These are phyloP conservation scores for Pelargonium exstipulatum DNA, from an alignment of 441 rosid species.

Conservation along the genomic window DNA sequence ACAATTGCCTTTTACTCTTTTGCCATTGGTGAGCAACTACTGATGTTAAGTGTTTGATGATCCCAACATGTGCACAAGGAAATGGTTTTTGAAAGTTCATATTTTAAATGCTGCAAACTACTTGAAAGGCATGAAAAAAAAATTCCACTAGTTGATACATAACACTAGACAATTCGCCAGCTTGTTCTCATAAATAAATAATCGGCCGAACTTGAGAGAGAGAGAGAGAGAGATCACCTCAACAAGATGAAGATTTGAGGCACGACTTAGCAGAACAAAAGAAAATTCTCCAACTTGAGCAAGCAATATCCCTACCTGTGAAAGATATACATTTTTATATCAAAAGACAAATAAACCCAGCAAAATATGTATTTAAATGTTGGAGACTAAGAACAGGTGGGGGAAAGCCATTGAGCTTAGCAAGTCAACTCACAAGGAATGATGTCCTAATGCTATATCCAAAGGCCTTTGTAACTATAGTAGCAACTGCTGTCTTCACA, in stretches of 20 bases:
- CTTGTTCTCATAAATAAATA: background rate
- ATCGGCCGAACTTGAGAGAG: background rate
- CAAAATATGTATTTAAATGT: background rate
- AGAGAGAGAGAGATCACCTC: slow-evolving; percentile 45
- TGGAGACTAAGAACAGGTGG: background rate
- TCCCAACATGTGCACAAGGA: too few species aligned
- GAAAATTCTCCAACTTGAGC: slow-evolving; percentile 99
- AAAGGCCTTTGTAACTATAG: slow-evolving; percentile 65
- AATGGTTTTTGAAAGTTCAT: too few species aligned
- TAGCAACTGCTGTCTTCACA: slow-evolving; percentile 76
- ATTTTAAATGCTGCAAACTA: too few species aligned
- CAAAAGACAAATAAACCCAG: background rate
- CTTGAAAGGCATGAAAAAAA: too few species aligned
- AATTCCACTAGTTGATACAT: too few species aligned
- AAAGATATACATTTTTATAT: slow-evolving; percentile 11
- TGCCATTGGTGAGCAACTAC: too few species aligned
- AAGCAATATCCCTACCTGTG: slow-evolving; percentile 79
- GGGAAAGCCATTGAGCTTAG: background rate
- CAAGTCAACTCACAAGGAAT: slow-evolving; percentile 59
- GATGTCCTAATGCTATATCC: slow-evolving; percentile 79
- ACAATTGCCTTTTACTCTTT: too few species aligned
- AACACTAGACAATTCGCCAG: too few species aligned
- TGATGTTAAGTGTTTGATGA: too few species aligned
- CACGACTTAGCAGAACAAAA: slow-evolving; percentile 88
- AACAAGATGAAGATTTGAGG: slow-evolving; percentile 86